Evolutionary conservation across 805 yeast genomes (phyloP), one percentile per base, ranked within the genome.

Genomic region (Saccharomycopsis fibuligera): DNA sequence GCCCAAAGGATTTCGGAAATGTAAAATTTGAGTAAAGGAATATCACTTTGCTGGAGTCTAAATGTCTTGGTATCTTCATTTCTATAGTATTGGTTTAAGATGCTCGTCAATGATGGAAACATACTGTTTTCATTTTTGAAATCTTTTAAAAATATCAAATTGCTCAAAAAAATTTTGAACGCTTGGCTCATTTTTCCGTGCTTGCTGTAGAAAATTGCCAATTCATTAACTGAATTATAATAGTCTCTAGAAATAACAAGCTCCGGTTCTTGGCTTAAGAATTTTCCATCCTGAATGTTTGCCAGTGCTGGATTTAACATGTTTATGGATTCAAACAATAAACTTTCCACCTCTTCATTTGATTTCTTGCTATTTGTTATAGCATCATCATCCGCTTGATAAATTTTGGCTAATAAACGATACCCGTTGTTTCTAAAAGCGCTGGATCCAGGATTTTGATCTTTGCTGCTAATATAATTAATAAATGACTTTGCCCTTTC

Each of bases 1-100:
- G 57, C 57, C 68, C 73, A 72, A 2, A 72, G 51, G 4, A 73
- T 54, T 54, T 73, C 76, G 38, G 75, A 67, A 5, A 72, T 57
- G 53, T 72, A 69, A 33, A 68, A 60, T 54, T 68, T 69, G 31
- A 73, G 46, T 40, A 71, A 51, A 5, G 76, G 73, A 4, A 62
- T 59, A 48, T 56, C 42, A 41, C 53, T 33, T 30, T 30, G 40
- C 6, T 53, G 47, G 9, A 45, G 48, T 5, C 41, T 51, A 44
- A 51, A 55, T n/a, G 58, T 35, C 5, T 56, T 48, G 10, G 23
- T 23, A 17, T 45, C 10, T 41, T 45, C 30, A 19, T 35, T 43
- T 35, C 16, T n/a, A 27, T 33, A 47, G 27, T 38, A 21, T 16
- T 43, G 16, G 38, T 53, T 50, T 10, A 48, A 23, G 3, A 51